Evolutionary conservation across 2,329 filamentous ascomycete genomes (phyloP).

Genomic region (Cercospora sojina): DNA sequence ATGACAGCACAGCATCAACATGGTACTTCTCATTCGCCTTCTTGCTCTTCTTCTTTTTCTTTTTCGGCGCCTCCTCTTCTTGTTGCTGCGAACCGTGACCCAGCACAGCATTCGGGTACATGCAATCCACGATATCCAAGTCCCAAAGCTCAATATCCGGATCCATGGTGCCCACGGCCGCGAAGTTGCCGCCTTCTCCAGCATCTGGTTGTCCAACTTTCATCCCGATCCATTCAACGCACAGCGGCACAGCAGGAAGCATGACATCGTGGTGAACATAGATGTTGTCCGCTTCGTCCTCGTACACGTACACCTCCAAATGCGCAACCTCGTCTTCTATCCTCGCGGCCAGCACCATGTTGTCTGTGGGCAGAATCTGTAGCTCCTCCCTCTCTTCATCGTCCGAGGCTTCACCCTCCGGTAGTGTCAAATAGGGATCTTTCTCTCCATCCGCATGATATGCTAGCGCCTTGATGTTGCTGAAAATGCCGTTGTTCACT

Average conservation of each 20-base stretch:
- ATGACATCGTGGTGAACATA: slow-evolving; percentile 99
- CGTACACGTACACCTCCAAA: slow-evolving; percentile 95
- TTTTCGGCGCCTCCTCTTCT: slow-evolving; percentile 58
- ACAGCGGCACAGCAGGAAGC: slow-evolving; percentile 93
- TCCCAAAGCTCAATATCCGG: slow-evolving; percentile 99
- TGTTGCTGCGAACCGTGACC: slow-evolving; percentile 57
- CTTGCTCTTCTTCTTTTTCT: slow-evolving; percentile 86
- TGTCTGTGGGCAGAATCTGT: slow-evolving; percentile 89
- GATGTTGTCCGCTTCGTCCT: slow-evolving; percentile 90
- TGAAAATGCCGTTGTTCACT: slow-evolving; percentile 69
- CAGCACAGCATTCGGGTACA: slow-evolving; percentile 96
- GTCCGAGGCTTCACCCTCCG: slow-evolving; percentile 65
- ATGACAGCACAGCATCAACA: slow-evolving; percentile 86
- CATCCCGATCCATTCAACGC: slow-evolving; percentile 92
- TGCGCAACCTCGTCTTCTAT: slow-evolving; percentile 97
- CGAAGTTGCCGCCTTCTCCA: slow-evolving; percentile 78
- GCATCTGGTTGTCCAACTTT: slow-evolving; percentile 69
- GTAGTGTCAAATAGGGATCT: slow-evolving; percentile 92
- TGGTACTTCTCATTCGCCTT: slow-evolving; percentile 91
- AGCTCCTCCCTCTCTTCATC: slow-evolving; percentile 91
- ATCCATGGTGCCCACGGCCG: slow-evolving; percentile 94
- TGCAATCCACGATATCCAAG: slow-evolving; percentile 90
- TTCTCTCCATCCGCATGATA: slow-evolving; percentile 94
- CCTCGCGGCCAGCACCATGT: slow-evolving; percentile 86
- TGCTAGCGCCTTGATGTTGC: slow-evolving; percentile 86